A percentile compares a stretch with the other conserved stretches of the same genome.
Evolutionary conservation across 352 stramenopile genomes (phyloP).

Genomic region (Globisporangium paddicum): DNA sequence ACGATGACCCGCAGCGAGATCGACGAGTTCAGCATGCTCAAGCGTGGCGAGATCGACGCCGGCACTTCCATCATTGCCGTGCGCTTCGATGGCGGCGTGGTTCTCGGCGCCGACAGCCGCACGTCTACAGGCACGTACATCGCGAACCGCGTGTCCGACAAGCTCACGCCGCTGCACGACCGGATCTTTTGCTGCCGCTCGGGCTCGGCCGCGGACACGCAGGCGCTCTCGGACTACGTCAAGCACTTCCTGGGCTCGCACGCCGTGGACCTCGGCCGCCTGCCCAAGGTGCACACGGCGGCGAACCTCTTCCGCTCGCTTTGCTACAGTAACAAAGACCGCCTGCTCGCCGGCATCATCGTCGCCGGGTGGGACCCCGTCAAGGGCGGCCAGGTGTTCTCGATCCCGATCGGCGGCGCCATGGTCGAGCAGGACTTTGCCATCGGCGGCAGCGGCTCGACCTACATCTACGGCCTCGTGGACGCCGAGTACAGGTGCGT

Average conservation of each 20-base stretch:
- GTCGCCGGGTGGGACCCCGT: conserved; percentile 97
- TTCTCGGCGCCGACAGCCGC: conserved; percentile 94
- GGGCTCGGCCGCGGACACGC: conserved; percentile 97
- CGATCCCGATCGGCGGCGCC: conserved; percentile 93
- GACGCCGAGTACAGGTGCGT: conserved; percentile 91
- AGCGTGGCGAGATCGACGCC: conserved; percentile 91
- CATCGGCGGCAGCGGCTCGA: conserved; percentile 95
- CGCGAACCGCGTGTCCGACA: conserved; percentile 97
- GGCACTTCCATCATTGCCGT: conserved; percentile 99
- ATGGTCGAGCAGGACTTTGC: conserved; percentile 97
- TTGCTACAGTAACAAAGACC: conserved; percentile 99
- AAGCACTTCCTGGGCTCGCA: conserved; percentile 77
- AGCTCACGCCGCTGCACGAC: conserved; percentile 96
- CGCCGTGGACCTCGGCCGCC: conserved; percentile 78
- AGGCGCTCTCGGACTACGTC: conserved; percentile 87
- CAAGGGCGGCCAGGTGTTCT: conserved; percentile 95
- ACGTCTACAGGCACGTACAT: conserved; percentile 96
- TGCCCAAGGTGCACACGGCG: conserved; percentile 96
- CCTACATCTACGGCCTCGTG: conserved; percentile 97
- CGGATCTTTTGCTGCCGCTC: conserved; percentile 97
- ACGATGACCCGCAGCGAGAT: conserved; percentile 22
- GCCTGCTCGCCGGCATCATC: conserved; percentile 94
- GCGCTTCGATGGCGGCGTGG: conserved; percentile 94
- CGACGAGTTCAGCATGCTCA: conserved; percentile 68
- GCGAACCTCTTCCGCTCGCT: conserved; percentile 95